These are phyloP conservation scores for Crithidia brevicula DNA, from an alignment of 208 protist genomes.

Conservation along the genomic window DNA sequence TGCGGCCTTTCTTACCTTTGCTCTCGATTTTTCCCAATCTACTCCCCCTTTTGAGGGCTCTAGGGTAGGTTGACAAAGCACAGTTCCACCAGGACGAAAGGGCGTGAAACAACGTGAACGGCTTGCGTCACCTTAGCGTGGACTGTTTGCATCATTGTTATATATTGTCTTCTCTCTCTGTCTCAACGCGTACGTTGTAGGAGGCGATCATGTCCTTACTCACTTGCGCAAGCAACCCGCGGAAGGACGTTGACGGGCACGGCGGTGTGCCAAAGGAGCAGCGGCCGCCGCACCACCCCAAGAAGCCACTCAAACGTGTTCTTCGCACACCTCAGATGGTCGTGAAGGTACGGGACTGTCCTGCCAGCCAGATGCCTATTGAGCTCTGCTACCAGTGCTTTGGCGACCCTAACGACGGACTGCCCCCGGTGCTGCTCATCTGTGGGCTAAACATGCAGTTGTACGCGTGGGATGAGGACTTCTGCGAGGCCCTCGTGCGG, in stretches of 20 bases:
- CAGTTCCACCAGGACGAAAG: too few relatives aligned
- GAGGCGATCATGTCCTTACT: neutral
- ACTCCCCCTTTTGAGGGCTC: too few relatives aligned
- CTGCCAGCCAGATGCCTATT: slow-evolving; percentile 47
- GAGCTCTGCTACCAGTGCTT: slow-evolving; percentile 83
- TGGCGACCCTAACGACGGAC: slow-evolving; percentile 44
- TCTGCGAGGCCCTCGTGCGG: slow-evolving; percentile 70
- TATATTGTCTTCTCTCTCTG: too few relatives aligned
- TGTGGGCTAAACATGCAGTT: slow-evolving; percentile 85
- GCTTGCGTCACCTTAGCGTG: too few relatives aligned
- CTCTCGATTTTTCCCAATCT: too few relatives aligned
- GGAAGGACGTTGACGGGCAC: too few relatives aligned
- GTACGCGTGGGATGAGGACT: slow-evolving; percentile 75
- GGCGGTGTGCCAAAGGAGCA: too few relatives aligned
- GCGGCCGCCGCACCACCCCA: neutral
- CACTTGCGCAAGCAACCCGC: too few relatives aligned
- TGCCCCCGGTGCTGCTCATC: slow-evolving; percentile 61
- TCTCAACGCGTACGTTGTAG: neutral
- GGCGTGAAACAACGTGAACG: too few relatives aligned
- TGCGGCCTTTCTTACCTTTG: too few relatives aligned
- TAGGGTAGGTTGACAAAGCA: too few relatives aligned
- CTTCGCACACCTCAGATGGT: slow-evolving; percentile 52
- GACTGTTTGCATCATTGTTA: too few relatives aligned
- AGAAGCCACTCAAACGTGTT: slow-evolving; percentile 3
- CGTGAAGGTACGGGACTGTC: slow-evolving; percentile 69